These are phyloP conservation scores for Bonnemaisonia californica DNA, from an alignment of 31 red algal genomes.

Conservation along the genomic window DNA sequence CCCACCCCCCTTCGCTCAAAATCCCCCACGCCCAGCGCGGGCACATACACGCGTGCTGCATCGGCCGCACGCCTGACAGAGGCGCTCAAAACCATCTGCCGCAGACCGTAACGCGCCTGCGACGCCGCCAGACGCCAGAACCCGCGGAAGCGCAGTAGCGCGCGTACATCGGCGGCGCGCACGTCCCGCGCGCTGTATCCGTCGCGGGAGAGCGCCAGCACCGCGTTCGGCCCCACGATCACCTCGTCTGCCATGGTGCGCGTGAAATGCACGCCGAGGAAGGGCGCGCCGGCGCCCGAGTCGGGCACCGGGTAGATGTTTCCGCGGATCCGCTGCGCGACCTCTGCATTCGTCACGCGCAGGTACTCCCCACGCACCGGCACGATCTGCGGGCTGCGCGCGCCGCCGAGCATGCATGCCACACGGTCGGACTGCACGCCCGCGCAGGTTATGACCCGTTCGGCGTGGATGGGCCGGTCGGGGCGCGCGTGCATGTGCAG, in stretches of 20 bases:
- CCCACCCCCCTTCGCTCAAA: constrained; percentile 47
- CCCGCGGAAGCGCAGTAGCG: constrained; percentile 44
- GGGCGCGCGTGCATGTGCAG: not conserved
- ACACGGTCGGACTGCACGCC: constrained; percentile 71
- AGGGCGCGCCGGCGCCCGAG: constrained; percentile 50
- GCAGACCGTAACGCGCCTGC: constrained; percentile 30
- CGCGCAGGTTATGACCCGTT: constrained; percentile 71
- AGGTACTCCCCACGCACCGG: constrained; percentile 85
- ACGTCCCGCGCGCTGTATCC: constrained; percentile 40
- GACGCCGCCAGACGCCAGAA: constrained; percentile 74
- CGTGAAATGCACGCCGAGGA: constrained; percentile 94
- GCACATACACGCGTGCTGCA: constrained; percentile 49
- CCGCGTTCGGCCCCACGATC: constrained; percentile 83
- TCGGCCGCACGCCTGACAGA: constrained; percentile 36
- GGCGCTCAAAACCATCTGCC: constrained; percentile 37
- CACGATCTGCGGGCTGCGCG: constrained; percentile 61
- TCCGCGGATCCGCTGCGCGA: constrained; percentile 33
- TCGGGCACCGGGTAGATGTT: constrained; percentile 92
- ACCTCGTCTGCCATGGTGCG: constrained; percentile 64
- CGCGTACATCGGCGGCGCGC: constrained; percentile 25
- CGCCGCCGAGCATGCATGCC: constrained; percentile 48
- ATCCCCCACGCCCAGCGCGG: constrained; percentile 38
- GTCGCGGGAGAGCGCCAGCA: constrained; percentile 50
- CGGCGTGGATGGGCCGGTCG: constrained; percentile 2
- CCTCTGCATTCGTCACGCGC: constrained; percentile 33